Conservation (phyloP, 108 stramenopile species). For the Discostella stelligeroides region DNA sequence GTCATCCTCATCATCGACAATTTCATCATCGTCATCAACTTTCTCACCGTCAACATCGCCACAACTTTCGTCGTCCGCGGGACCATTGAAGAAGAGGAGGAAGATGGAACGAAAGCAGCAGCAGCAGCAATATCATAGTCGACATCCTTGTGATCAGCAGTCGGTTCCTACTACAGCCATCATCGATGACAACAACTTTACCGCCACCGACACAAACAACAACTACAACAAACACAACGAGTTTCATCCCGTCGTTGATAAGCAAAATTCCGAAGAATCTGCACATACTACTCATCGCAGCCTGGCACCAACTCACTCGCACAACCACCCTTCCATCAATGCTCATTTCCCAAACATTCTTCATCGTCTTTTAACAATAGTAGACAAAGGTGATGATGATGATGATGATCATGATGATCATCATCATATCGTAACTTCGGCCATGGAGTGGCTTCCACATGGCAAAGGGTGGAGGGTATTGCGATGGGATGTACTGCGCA, state of each 20-base stretch:
- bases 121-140: neutral
- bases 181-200: neutral
- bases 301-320: too few relatives aligned
- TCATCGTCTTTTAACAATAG: neutral
- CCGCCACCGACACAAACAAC: neutral
- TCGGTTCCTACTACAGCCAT: neutral
- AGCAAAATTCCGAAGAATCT: too few relatives aligned
- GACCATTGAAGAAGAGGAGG: conserved; percentile 39
- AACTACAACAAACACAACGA: too few relatives aligned
- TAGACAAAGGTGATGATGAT: neutral
- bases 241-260: too few relatives aligned
- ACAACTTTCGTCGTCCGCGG: conserved; percentile 1
- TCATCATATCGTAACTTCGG: neutral
- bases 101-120: neutral
- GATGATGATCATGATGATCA: neutral
- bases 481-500: neutral
- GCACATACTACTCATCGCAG: too few relatives aligned
- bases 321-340: neutral
- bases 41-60: conserved; percentile 18
- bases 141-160: too few relatives aligned
- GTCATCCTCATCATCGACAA: conserved; percentile 21
- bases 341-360: neutral
- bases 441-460: conserved; percentile 40
- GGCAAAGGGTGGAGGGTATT: conserved; percentile 28
- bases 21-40: conserved; percentile 32